Conservation (phyloP, 2,329 filamentous ascomycete genomes). For the Remersonia thermophila region DNA sequence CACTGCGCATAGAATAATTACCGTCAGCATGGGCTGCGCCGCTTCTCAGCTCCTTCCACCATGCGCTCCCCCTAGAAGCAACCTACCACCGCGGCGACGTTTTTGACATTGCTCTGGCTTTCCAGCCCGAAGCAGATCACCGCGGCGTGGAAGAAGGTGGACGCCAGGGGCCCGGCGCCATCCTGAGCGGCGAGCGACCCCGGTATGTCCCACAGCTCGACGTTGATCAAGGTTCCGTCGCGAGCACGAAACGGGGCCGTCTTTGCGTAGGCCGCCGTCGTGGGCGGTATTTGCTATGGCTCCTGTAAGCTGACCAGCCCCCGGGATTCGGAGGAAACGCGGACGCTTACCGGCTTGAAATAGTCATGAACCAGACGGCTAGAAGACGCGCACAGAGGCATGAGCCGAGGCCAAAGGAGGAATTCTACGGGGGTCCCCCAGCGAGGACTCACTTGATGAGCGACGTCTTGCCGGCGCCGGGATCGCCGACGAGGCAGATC, state of each 20-base stretch:
- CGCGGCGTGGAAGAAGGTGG: constrained; percentile 22
- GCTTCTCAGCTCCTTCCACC: too few species aligned
- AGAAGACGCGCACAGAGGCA: too few species aligned
- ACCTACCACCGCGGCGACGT: constrained; percentile 20
- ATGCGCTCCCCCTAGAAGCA: too few species aligned
- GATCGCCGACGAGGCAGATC: constrained; percentile 14
- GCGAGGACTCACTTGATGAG: constrained; percentile 16
- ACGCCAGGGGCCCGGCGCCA: constrained; percentile 7
- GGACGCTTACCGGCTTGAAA: constrained; percentile 2
- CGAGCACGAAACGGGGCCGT: constrained; percentile 1
- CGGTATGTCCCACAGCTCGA: constrained; percentile 21
- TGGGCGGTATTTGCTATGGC: too few species aligned
- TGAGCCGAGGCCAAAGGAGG: too few species aligned
- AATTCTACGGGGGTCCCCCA: too few species aligned
- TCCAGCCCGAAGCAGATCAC: constrained; percentile 27
- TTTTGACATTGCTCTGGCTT: constrained; percentile 18
- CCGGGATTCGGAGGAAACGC: too few species aligned
- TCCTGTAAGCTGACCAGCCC: neutral
- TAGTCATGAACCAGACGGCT: constrained; percentile 6
- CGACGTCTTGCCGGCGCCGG: constrained; percentile 9
- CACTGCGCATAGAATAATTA: too few species aligned
- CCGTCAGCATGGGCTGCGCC: too few species aligned
- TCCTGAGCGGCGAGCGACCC: constrained; percentile 7
- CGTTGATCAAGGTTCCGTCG: constrained; percentile 5
- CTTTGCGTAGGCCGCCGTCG: constrained; percentile 2